These are phyloP conservation scores for Penicillium coffeae DNA, from an alignment of 495 filamentous ascomycete genomes.

Conservation along the genomic window DNA sequence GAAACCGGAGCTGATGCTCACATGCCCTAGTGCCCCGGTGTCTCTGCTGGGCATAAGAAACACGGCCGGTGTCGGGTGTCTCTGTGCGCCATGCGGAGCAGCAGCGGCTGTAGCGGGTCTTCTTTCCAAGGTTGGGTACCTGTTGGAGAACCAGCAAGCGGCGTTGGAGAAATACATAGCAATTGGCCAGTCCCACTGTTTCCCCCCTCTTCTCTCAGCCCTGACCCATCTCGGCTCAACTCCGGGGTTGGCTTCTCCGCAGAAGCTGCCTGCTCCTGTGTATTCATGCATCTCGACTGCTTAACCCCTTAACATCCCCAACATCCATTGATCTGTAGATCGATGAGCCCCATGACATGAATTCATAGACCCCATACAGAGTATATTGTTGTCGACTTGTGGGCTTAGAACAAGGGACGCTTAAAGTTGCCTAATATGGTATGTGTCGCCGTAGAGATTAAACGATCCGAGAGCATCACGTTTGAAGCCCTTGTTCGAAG, in stretches of 20 bases:
- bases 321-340: no score
- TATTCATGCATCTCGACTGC: no score
- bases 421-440: no score
- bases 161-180: slow-evolving; percentile 7
- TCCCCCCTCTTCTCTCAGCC: background rate
- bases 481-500: no score
- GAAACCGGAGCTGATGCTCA: slow-evolving; percentile 18
- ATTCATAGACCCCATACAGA: no score
- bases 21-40: slow-evolving; percentile 1
- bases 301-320: no score
- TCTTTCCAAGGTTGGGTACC: background rate
- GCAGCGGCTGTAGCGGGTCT: slow-evolving; percentile 7
- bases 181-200: background rate
- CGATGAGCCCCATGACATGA: no score
- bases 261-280: background rate
- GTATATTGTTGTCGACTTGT: no score
- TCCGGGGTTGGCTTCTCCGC: slow-evolving; percentile 14
- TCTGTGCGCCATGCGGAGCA: slow-evolving; percentile 23
- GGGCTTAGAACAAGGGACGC: no score
- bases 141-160: background rate
- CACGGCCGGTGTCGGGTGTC: slow-evolving; percentile 4
- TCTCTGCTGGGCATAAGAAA: background rate
- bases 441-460: no score
- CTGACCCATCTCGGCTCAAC: slow-evolving; percentile 13
- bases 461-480: no score